These are phyloP conservation scores for Coprinopsis sp. DNA, from an alignment of 768 basidiomycete species.

Conservation along the genomic window DNA sequence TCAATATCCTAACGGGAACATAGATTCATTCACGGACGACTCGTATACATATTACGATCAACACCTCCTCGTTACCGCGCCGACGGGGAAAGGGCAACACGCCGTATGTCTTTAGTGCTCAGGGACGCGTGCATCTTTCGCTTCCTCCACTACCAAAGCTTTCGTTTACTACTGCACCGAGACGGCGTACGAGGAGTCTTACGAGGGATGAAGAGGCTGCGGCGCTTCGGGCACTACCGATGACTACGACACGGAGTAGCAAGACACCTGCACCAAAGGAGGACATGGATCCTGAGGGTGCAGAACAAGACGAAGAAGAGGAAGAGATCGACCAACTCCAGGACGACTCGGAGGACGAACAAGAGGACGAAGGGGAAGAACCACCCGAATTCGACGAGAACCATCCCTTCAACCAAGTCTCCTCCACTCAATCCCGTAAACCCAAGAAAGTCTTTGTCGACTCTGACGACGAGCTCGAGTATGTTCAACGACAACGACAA, in stretches of 20 bases:
- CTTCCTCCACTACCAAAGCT: conserved; percentile 22
- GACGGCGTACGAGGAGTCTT: too few species aligned
- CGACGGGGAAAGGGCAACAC: conserved; percentile 58
- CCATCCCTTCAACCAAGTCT: too few species aligned
- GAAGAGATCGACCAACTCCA: conserved; percentile 5
- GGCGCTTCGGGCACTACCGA: too few species aligned
- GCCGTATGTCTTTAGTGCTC: conserved; percentile 56
- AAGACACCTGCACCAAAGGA: too few species aligned
- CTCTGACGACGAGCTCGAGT: too few species aligned
- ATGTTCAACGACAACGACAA: conserved; percentile 10
- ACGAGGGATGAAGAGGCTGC: too few species aligned
- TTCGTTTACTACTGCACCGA: too few species aligned
- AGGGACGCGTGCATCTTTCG: conserved; percentile 38
- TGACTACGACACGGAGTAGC: too few species aligned
- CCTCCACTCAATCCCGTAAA: too few species aligned
- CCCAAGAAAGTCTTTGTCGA: too few species aligned
- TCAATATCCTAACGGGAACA: not conserved
- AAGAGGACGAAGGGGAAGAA: conserved; percentile 18
- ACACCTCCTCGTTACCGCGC: conserved; percentile 43
- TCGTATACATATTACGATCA: conserved; percentile 61
- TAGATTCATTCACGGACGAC: conserved; percentile 52
- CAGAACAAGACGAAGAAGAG: conserved; percentile 8
- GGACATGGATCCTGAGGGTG: too few species aligned
- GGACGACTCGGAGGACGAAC: conserved; percentile 20
- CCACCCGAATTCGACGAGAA: conserved; percentile 17